Evolutionary conservation across 805 yeast species (phyloP).

Genomic region (Yarrowia keelungensis): DNA sequence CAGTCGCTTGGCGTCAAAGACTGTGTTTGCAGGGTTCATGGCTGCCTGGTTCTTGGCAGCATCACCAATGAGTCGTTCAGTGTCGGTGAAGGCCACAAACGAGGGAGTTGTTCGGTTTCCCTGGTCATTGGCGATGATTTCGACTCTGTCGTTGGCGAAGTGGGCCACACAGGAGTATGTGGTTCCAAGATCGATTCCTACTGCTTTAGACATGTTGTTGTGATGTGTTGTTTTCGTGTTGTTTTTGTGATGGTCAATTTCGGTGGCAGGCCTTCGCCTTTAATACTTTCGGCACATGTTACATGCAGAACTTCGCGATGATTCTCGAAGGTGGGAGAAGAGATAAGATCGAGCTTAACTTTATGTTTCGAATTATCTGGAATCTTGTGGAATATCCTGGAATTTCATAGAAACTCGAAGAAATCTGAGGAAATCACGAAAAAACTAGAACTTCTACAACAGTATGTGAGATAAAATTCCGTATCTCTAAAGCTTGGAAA

Average conservation of each 20-base stretch:
- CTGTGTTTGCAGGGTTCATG: conserved; percentile 91
- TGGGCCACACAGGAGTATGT: conserved; percentile 71
- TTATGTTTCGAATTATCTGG: not conserved
- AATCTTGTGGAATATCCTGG: not conserved
- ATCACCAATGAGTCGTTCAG: conserved; percentile 52
- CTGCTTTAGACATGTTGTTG: conserved; percentile 58
- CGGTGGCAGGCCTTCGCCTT: not conserved
- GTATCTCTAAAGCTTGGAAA: no score
- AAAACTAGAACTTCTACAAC: not conserved
- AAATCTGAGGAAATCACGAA: not conserved
- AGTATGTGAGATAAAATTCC: no score
- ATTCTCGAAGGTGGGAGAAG: conserved; percentile 3
- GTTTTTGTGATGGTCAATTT: not conserved
- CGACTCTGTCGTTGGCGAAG: conserved; percentile 84
- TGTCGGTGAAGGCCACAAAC: conserved; percentile 67
- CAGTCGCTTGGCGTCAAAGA: conserved; percentile 93
- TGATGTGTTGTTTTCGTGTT: conserved; percentile 6
- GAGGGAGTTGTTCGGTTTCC: conserved; percentile 99
- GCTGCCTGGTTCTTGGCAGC: conserved; percentile 99
- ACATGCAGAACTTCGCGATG: conserved; percentile 1
- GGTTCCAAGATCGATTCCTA: conserved; percentile 63
- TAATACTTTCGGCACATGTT: not conserved
- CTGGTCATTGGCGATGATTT: conserved; percentile 94
- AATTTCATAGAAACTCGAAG: not conserved
- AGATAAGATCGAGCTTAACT: not conserved